phyloP scores from a whole-genome alignment of 306 rosid genomes.

The Inga laurina region DNA sequence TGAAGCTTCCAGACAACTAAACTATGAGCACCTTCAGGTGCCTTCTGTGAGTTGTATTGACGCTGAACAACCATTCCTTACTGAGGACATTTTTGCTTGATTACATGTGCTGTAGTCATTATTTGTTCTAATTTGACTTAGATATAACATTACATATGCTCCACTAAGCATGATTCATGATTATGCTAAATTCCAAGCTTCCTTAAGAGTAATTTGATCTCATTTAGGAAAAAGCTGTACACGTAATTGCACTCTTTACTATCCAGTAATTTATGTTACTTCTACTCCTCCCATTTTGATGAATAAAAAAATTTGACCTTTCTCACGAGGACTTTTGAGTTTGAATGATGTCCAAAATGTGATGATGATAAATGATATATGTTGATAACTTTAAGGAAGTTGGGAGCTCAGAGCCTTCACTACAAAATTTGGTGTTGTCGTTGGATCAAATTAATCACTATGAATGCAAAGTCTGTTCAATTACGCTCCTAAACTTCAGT shows the following conservation, averaged over 20 bases:
- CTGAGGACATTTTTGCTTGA: constrained; percentile 84
- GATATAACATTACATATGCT: constrained; percentile 1
- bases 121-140: constrained; percentile 14
- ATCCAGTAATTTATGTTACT: not conserved
- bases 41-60: constrained; percentile 45
- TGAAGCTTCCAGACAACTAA: constrained; percentile 91
- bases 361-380: no score
- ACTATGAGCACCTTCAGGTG: constrained; percentile 66
- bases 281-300: not conserved
- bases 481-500: not conserved
- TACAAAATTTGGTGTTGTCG: not conserved
- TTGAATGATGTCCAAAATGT: no score
- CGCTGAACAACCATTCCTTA: constrained; percentile 50
- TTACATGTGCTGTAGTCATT: not conserved
- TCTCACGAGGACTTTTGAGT: not conserved
- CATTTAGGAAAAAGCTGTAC: not conserved
- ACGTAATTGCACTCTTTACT: not conserved
- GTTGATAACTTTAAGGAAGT: not conserved
- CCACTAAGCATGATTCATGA: not conserved
- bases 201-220: not conserved
- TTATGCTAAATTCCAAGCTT: not conserved
- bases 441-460: not conserved
- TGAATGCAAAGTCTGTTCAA: not conserved
- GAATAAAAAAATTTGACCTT: not conserved
- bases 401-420: not conserved